Evolutionary conservation across 2,329 filamentous ascomycete species (phyloP).

Genomic region (Aspergillus unguis): DNA sequence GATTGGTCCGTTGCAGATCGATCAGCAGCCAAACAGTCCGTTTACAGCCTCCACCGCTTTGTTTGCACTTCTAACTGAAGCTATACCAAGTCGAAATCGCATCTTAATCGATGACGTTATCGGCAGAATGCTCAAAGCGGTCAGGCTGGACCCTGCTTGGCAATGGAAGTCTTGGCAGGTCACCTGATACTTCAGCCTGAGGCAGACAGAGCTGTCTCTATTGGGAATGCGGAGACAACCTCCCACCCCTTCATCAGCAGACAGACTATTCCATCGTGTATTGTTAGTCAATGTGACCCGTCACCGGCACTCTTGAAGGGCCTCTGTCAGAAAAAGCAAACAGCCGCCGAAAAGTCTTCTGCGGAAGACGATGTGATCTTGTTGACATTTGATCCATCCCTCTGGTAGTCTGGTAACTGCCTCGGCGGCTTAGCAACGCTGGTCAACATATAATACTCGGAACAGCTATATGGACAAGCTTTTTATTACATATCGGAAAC

Average conservation of each 20-base stretch:
- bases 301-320: conserved; percentile 2
- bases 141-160: neutral
- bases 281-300: conserved; percentile 2
- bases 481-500: neutral
- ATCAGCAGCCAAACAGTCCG: neutral
- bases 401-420: conserved; percentile 7
- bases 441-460: neutral
- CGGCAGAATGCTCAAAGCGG: too few species aligned
- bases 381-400: conserved; percentile 1
- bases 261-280: conserved; percentile 1
- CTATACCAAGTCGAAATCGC: neutral
- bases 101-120: conserved; percentile 1
- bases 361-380: neutral
- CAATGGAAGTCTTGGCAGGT: neutral
- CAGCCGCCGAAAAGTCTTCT: neutral
- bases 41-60: neutral
- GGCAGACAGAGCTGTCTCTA: neutral
- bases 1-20: neutral
- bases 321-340: conserved; percentile 5
- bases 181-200: neutral
- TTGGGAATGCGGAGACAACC: conserved; percentile 10
- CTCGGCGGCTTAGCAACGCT: neutral
- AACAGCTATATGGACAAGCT: neutral
- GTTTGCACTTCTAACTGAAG: neutral
- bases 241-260: neutral